Conservation (phyloP, 1,139 yeast species). For the Geotrichum histeridarum region DNA sequence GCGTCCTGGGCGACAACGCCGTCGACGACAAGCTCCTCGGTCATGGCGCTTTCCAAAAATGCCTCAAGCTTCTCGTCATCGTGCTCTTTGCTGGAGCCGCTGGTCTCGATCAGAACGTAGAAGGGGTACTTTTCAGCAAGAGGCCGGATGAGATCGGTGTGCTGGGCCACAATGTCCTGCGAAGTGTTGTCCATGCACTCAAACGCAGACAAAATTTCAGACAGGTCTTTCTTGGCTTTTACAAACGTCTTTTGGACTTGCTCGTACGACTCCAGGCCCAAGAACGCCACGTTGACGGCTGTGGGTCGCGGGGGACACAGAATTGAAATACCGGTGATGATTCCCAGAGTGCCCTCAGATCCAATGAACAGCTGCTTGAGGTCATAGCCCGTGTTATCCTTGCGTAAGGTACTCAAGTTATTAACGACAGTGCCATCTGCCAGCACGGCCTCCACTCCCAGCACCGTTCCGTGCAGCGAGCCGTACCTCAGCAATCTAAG, state of each 20-base stretch:
- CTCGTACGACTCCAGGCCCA: constrained; percentile 77
- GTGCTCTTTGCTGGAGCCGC: constrained; percentile 80
- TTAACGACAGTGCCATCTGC: constrained; percentile 82
- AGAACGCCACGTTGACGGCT: constrained; percentile 80
- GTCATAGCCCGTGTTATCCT: constrained; percentile 93
- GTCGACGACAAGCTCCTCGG: constrained; percentile 73
- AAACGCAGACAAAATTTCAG: constrained; percentile 86
- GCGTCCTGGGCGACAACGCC: constrained; percentile 95
- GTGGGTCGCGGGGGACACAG: constrained; percentile 90
- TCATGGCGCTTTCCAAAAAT: constrained; percentile 81
- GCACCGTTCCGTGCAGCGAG: constrained; percentile 83
- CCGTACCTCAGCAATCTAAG: constrained; percentile 83
- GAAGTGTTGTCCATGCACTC: constrained; percentile 88
- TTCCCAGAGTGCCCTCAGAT: constrained; percentile 85
- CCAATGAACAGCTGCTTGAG: constrained; percentile 90
- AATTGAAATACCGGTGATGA: constrained; percentile 84
- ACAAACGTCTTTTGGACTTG: constrained; percentile 77
- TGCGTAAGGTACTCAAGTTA: constrained; percentile 77
- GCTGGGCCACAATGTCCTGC: constrained; percentile 58
- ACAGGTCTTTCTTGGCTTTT: constrained; percentile 70
- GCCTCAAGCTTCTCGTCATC: constrained; percentile 51
- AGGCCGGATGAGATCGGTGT: constrained; percentile 55
- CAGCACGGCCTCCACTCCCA: constrained; percentile 87
- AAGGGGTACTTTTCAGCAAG: constrained; percentile 75
- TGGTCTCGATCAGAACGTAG: constrained; percentile 85